Evolutionary conservation across 495 filamentous ascomycete genomes (phyloP), one percentile per base, ranked within the genome.

Genomic region (Penicillium ucsense): DNA sequence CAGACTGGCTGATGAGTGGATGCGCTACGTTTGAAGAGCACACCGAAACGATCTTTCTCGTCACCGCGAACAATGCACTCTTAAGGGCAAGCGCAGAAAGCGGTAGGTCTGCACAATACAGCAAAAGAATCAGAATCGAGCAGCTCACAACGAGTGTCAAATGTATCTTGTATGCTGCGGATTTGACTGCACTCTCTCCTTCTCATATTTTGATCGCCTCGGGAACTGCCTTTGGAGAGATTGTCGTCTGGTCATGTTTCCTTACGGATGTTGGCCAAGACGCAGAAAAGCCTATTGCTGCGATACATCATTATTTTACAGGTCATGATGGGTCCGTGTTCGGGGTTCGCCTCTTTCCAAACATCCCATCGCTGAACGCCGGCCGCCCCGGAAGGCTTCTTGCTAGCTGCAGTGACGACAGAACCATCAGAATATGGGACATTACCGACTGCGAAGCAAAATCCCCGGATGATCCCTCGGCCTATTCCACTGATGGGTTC

Each of bases 321-420:
- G 94, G 89, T 0, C 92, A 99, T 54, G 89, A 97, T 51, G 92
- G 92, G 0, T 96, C 92, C 0, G 81, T 97, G 5, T 97, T 95
- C 53, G 89, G 86, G 5, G 83, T 97, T 8, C 72, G 76, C 6
- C 84, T 96, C 28, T 95, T 88, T 0, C 72, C 77, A 0, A 61
- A 70, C 34, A 68, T 90, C 4, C 46, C 55, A 7, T 51, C 58
- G 8, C 46, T 65, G 4, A 60, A 57, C n/a, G 51, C 55, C 4
- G 66, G 60, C 7, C 50, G 55, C 6, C 59, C 62, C 12, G 64
- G 66, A 12, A 73, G 86, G 38, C 51, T 94, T 8, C 66, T 99
- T 3, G 85, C 86, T 28, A 96, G 88, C 48, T 99, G 92, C 57
- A 96, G 91, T 54, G 92, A 99, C 64, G 92, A 99, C 63, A 76